A percentile compares a stretch with the other conserved stretches of the same genome.
phyloP scores from a whole-genome alignment of 2,329 filamentous ascomycete species.

The Pezicula radicicola region DNA sequence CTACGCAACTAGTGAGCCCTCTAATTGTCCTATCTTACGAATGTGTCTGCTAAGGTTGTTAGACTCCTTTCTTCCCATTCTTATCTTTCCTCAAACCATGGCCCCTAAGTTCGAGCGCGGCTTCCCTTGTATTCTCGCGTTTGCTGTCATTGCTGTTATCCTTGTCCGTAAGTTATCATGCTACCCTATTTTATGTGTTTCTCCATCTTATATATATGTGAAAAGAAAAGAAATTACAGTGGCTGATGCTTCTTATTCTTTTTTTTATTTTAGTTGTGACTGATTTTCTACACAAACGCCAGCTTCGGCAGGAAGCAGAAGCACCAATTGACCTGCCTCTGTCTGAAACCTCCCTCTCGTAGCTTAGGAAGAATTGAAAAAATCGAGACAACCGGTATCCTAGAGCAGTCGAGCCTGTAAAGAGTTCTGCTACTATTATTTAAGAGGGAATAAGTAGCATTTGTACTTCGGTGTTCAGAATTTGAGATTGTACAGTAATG shows the following conservation, averaged over 20 bases:
- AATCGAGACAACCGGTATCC: too few species aligned
- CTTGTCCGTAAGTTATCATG: background rate
- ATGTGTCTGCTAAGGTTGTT: background rate
- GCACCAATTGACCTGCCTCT: background rate
- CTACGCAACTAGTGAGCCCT: background rate
- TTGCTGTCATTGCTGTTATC: background rate
- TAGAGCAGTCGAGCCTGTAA: too few species aligned
- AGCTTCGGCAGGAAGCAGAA: background rate
- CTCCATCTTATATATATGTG: too few species aligned
- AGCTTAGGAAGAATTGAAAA: background rate
- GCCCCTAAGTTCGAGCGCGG: background rate
- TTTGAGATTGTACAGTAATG: too few species aligned
- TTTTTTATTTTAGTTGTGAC: background rate
- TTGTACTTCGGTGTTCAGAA: too few species aligned
- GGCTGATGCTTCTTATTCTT: background rate
- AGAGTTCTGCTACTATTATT: too few species aligned
- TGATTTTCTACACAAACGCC: background rate
- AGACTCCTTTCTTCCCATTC: background rate
- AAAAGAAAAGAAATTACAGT: background rate
- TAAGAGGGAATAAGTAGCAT: too few species aligned
- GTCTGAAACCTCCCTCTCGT: background rate
- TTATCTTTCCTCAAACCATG: background rate
- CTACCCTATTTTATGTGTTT: background rate
- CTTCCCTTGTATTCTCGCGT: background rate
- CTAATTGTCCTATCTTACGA: background rate